Conservation (phyloP, 2,329 filamentous ascomycete genomes). For the Didymosphaeria variabile region DNA sequence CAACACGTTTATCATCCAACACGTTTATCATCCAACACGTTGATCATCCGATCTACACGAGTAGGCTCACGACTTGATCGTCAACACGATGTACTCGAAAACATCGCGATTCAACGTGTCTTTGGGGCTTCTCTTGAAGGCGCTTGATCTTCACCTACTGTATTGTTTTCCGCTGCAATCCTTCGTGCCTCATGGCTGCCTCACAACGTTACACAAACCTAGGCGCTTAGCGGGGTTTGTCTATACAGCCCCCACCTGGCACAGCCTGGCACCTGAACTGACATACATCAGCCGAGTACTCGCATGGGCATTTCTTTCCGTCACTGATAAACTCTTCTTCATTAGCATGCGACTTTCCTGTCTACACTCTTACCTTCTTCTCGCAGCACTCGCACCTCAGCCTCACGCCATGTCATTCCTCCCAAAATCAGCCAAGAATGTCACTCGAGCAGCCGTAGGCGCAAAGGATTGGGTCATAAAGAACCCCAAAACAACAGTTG, state of each 20-base stretch:
- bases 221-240: not conserved
- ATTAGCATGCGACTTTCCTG: not conserved
- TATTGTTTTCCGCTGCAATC: no score
- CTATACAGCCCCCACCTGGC: not conserved
- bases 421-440: not conserved
- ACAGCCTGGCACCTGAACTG: not conserved
- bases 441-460: conserved; percentile 1
- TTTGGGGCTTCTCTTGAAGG: no score
- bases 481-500: conserved; percentile 21
- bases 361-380: not conserved
- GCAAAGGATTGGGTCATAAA: conserved; percentile 23
- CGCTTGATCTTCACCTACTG: no score
- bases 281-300: not conserved
- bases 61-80: no score
- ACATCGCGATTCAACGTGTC: no score
- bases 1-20: no score
- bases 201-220: conserved; percentile 2
- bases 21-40: no score
- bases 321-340: not conserved
- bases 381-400: not conserved
- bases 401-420: not conserved
- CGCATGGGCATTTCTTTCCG: no score
- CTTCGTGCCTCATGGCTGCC: not conserved
- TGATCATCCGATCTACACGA: no score
- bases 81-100: no score